Evolutionary conservation across 1,139 yeast genomes (phyloP).

Genomic region (Yamadazyma mexicana): DNA sequence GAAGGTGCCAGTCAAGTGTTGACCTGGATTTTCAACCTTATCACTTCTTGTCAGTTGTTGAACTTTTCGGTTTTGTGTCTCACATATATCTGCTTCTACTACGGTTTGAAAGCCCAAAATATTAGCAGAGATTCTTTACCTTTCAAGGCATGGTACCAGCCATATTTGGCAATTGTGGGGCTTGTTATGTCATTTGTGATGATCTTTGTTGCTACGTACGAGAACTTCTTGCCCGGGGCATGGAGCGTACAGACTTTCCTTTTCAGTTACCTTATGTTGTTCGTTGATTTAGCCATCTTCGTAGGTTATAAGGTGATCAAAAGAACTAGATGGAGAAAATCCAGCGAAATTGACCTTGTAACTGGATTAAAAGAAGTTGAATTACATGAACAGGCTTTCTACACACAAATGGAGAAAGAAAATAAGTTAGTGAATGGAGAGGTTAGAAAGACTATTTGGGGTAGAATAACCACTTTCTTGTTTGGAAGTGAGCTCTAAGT

Average conservation of each 20-base stretch:
- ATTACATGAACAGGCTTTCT: conserved; percentile 45
- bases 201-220: conserved; percentile 67
- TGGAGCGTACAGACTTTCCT: conserved; percentile 65
- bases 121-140: conserved; percentile 51
- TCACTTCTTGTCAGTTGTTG: conserved; percentile 63
- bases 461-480: conserved; percentile 16
- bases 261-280: conserved; percentile 68
- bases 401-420: conserved; percentile 17
- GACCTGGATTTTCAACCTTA: conserved; percentile 68
- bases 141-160: conserved; percentile 45
- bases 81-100: conserved; percentile 59
- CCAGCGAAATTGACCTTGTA: conserved; percentile 46
- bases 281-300: conserved; percentile 58
- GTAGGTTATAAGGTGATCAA: conserved; percentile 57
- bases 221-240: conserved; percentile 61
- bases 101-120: conserved; percentile 68
- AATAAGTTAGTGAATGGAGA: conserved; percentile 17
- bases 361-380: conserved; percentile 42
- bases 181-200: conserved; percentile 37
- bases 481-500: conserved; percentile 25
- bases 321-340: conserved; percentile 49
- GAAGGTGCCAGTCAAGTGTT: conserved; percentile 54
- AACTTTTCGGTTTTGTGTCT: conserved; percentile 63
- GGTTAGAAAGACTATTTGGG: conserved; percentile 12
- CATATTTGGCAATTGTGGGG: conserved; percentile 40